These are phyloP conservation scores for Phytophthora hybrid DNA, from an alignment of 352 stramenopile species.

Conservation along the genomic window DNA sequence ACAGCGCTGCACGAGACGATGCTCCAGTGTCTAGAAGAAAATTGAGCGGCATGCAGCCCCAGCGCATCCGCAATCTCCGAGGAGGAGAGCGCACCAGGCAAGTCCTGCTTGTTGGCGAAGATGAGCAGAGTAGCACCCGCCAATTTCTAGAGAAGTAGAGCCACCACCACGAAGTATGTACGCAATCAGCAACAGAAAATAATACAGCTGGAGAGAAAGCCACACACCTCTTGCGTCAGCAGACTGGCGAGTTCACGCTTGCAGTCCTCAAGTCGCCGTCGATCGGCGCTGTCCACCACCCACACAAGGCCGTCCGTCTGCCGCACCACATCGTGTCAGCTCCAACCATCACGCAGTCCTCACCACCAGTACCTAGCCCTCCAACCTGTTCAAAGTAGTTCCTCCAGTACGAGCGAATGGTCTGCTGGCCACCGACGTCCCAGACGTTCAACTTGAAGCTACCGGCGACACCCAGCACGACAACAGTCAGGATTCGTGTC, in stretches of 20 bases:
- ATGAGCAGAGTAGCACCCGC: slow-evolving; percentile 98
- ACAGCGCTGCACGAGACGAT: slow-evolving; percentile 98
- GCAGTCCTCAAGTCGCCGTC: slow-evolving; percentile 94
- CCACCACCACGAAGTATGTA: not conserved
- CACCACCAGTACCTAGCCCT: not conserved
- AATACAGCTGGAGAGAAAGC: not conserved
- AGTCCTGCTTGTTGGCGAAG: slow-evolving; percentile 99
- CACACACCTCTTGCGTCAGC: slow-evolving; percentile 85
- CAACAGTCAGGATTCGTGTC: not conserved
- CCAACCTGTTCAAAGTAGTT: slow-evolving; percentile 99
- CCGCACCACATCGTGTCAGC: not conserved
- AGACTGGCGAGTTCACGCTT: slow-evolving; percentile 90
- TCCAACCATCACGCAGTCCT: not conserved
- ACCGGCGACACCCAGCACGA: slow-evolving; percentile 32
- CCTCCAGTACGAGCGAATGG: slow-evolving; percentile 99
- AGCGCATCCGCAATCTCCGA: slow-evolving; percentile 93
- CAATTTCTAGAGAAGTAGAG: slow-evolving; percentile 88
- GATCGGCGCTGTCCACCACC: slow-evolving; percentile 98
- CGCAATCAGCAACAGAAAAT: not conserved
- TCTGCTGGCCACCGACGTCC: slow-evolving; percentile 99
- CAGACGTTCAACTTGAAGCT: slow-evolving; percentile 98
- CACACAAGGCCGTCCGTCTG: slow-evolving; percentile 99
- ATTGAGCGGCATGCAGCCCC: slow-evolving; percentile 82
- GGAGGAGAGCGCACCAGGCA: slow-evolving; percentile 91
- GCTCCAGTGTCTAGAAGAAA: slow-evolving; percentile 87